phyloP scores from a whole-genome alignment of 176 grass and related monocot genomes.

The Carex parvula region DNA sequence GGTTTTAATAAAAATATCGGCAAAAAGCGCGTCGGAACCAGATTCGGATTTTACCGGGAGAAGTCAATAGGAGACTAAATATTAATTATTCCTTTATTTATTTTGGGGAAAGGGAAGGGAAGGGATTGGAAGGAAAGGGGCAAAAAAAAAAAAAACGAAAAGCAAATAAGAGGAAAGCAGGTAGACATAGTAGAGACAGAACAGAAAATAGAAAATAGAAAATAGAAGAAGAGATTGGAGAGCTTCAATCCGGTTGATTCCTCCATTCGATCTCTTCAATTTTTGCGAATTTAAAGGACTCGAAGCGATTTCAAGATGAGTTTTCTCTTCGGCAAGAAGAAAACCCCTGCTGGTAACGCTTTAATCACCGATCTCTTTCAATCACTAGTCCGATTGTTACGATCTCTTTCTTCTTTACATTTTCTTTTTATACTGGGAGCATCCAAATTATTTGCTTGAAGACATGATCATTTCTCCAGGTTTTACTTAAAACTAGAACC shows the following conservation, averaged over 20 bases:
- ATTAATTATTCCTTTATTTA: neutral
- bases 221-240: neutral
- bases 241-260: neutral
- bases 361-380: neutral
- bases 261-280: neutral
- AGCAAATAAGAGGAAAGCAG: neutral
- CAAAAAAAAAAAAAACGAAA: neutral
- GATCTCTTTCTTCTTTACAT: neutral
- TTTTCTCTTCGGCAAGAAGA: constrained; percentile 77
- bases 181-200: too few relatives aligned
- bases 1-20: too few relatives aligned
- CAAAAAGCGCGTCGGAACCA: neutral
- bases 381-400: neutral
- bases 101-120: neutral
- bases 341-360: constrained; percentile 60
- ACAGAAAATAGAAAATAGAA: neutral
- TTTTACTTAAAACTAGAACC: neutral
- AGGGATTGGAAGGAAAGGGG: too few relatives aligned
- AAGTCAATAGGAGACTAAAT: neutral
- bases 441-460: too few relatives aligned
- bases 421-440: neutral
- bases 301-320: constrained; percentile 43
- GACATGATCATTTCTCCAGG: too few relatives aligned
- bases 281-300: neutral
- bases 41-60: neutral